phyloP scores from a whole-genome alignment of 768 basidiomycete genomes.

The Panaeolus cyanescens region DNA sequence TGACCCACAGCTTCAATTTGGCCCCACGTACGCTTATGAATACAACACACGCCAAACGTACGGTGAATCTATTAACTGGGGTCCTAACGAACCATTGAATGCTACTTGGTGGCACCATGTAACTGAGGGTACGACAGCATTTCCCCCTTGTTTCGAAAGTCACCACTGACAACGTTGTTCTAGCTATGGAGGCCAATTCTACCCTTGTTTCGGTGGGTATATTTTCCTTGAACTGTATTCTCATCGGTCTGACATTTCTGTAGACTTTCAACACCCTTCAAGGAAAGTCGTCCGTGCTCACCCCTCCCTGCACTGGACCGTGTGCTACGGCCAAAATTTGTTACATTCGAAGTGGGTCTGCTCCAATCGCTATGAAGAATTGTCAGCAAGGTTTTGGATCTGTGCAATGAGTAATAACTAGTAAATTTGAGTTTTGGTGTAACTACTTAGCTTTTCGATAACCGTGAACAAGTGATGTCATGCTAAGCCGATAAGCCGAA shows the following conservation, averaged over 20 bases:
- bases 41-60: conserved; percentile 74
- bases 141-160: background rate
- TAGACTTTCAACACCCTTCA: conserved; percentile 72
- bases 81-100: conserved; percentile 65
- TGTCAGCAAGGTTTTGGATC: conserved; percentile 68
- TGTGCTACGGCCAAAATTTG: conserved; percentile 73
- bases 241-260: background rate
- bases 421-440: background rate
- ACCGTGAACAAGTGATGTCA: background rate
- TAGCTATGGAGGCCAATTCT: conserved; percentile 61
- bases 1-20: conserved; percentile 54
- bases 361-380: conserved; percentile 57
- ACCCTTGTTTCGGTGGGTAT: conserved; percentile 60
- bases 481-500: background rate
- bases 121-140: conserved; percentile 56
- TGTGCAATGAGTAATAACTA: conserved; percentile 23
- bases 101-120: conserved; percentile 85
- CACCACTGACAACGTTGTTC: background rate
- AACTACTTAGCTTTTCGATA: background rate
- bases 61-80: conserved; percentile 62
- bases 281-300: conserved; percentile 64
- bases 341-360: conserved; percentile 77
- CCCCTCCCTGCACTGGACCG: conserved; percentile 56
- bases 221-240: background rate
- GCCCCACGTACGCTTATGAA: conserved; percentile 66